Conservation (phyloP, 371 early-diverging fungal genomes). For the Mortierella sp. region DNA sequence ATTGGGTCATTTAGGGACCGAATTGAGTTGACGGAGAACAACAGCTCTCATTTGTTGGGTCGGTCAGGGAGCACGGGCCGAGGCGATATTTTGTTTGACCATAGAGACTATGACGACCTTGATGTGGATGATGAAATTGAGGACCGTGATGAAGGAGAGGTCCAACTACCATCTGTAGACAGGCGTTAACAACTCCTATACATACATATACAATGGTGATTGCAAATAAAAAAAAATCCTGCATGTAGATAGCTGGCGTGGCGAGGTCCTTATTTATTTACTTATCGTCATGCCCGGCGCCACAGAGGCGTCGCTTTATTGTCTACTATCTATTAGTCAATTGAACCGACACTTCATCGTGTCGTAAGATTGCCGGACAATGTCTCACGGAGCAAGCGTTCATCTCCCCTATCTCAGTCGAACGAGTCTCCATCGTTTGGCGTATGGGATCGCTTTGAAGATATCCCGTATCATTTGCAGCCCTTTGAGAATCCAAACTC, state of each 20-base stretch:
- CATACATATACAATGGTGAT: too few species aligned
- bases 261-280: not conserved
- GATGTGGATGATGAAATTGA: conserved; percentile 18
- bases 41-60: not conserved
- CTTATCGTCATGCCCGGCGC: not conserved
- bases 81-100: conserved; percentile 16
- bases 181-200: not conserved
- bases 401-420: too few species aligned
- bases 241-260: not conserved
- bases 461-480: too few species aligned
- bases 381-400: too few species aligned
- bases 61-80: not conserved
- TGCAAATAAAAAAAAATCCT: conserved; percentile 1
- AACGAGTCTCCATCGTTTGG: too few species aligned
- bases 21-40: conserved; percentile 38
- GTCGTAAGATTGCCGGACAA: too few species aligned
- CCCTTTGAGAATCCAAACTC: too few species aligned
- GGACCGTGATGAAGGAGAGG: conserved; percentile 48
- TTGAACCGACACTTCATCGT: too few species aligned
- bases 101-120: conserved; percentile 19
- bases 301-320: too few species aligned
- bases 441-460: too few species aligned
- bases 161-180: conserved; percentile 19
- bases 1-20: conserved; percentile 44
- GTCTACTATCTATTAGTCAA: too few species aligned